Percentiles rank a stretch among this genome's conserved stretches.
Evolutionary conservation across 768 basidiomycete genomes (phyloP).

Genomic region (Leccinum ochraceum): DNA sequence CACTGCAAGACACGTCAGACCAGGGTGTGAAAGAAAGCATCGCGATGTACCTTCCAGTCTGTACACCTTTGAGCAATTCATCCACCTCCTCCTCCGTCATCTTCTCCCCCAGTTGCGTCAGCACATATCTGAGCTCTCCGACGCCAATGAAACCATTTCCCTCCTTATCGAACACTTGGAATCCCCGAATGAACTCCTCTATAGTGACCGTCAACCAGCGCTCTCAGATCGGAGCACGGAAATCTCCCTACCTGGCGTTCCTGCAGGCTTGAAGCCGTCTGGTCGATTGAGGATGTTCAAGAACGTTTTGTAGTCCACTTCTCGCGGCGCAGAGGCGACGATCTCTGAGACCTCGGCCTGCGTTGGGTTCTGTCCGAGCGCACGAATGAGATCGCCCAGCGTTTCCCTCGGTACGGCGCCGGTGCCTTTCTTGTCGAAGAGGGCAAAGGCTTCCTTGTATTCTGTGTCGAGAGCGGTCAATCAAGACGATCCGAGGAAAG

Average conservation of each 20-base stretch:
- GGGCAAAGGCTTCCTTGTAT: slow-evolving; percentile 96
- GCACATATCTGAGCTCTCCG: slow-evolving; percentile 72
- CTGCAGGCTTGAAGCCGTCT: slow-evolving; percentile 96
- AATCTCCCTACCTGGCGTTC: slow-evolving; percentile 73
- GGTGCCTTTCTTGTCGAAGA: slow-evolving; percentile 96
- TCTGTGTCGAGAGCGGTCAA: slow-evolving; percentile 47
- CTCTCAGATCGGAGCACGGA: not conserved
- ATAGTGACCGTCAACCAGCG: slow-evolving; percentile 7
- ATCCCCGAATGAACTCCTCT: slow-evolving; percentile 99
- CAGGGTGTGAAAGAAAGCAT: not conserved
- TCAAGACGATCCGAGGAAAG: not conserved
- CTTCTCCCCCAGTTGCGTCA: slow-evolving; percentile 97
- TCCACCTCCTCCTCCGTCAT: slow-evolving; percentile 98
- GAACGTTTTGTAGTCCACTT: slow-evolving; percentile 94
- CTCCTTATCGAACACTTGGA: slow-evolving; percentile 95
- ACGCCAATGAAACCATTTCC: slow-evolving; percentile 72
- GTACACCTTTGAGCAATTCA: slow-evolving; percentile 94
- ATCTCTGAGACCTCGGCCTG: slow-evolving; percentile 95
- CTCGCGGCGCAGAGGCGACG: slow-evolving; percentile 66
- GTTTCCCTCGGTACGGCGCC: slow-evolving; percentile 87
- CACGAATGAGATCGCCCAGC: slow-evolving; percentile 89
- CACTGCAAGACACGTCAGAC: slow-evolving; percentile 46
- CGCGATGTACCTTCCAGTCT: slow-evolving; percentile 80
- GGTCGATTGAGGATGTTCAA: slow-evolving; percentile 89
- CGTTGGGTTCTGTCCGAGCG: slow-evolving; percentile 98